phyloP scores from a whole-genome alignment of 345 rosid genomes.

The Alliaria petiolata region DNA sequence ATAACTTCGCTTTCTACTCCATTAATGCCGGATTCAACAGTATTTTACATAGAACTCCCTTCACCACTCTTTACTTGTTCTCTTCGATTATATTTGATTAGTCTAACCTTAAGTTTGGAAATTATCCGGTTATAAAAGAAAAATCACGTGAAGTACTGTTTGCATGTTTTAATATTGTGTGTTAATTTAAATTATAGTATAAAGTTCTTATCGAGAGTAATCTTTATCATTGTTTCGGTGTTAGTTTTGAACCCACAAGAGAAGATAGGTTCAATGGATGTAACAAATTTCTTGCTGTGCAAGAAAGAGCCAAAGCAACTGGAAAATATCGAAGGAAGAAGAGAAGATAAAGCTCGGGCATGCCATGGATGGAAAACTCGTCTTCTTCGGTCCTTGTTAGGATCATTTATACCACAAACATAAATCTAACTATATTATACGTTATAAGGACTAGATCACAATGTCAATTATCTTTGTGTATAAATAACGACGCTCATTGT shows the following conservation, averaged over 20 bases:
- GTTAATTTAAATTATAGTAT: background rate
- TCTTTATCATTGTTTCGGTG: conserved; percentile 1
- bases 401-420: background rate
- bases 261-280: conserved; percentile 18
- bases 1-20: conserved; percentile 52
- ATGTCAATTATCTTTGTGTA: background rate
- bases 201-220: background rate
- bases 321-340: background rate
- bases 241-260: conserved; percentile 16
- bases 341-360: background rate
- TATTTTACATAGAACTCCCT: conserved; percentile 6
- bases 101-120: background rate
- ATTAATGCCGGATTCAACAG: conserved; percentile 38
- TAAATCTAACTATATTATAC: background rate
- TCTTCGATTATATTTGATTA: background rate
- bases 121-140: no score
- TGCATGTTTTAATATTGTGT: background rate
- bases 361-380: conserved; percentile 19
- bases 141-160: background rate
- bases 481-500: background rate
- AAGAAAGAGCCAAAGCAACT: background rate
- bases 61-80: background rate
- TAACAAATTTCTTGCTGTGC: conserved; percentile 9
- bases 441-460: background rate
- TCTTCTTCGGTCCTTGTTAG: background rate